Conservation (phyloP, 306 rosid genomes). For the Astragalus membranaceus region DNA sequence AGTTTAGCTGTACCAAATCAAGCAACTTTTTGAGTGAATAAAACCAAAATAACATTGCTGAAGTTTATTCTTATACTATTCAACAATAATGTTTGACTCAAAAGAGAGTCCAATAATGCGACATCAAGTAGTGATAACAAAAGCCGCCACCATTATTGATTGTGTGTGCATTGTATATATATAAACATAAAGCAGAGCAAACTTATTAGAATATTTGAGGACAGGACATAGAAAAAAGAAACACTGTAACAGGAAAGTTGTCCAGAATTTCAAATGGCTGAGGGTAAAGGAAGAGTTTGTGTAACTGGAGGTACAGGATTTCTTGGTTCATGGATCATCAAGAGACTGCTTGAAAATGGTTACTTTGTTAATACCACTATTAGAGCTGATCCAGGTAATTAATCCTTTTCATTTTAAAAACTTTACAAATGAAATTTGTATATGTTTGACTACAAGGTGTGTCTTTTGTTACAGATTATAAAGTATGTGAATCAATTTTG, state of each 20-base stretch:
- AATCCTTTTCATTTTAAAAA: background rate
- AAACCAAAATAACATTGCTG: background rate
- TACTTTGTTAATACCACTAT: conserved; percentile 40
- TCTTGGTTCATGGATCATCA: conserved; percentile 42
- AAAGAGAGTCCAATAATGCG: background rate
- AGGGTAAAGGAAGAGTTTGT: conserved; percentile 22
- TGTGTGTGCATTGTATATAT: background rate
- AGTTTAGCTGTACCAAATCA: background rate
- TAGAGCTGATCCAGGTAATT: conserved; percentile 32
- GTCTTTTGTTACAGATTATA: too few species aligned
- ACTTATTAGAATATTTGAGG: background rate
- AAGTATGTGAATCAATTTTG: too few species aligned
- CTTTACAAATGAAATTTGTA: background rate
- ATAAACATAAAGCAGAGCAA: background rate
- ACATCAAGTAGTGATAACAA: too few species aligned
- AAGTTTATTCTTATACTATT: background rate
- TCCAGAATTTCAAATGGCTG: background rate
- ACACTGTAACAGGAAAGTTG: background rate
- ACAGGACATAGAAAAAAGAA: background rate
- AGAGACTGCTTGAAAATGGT: conserved; percentile 40
- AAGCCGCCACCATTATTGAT: background rate
- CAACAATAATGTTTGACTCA: background rate
- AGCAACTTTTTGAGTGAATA: background rate
- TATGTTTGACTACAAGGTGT: background rate
- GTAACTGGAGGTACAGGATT: conserved; percentile 52